Evolutionary conservation across 1,139 yeast species (phyloP), one percentile per base, ranked within the genome.

Genomic region (Candida tetrigidarum): DNA sequence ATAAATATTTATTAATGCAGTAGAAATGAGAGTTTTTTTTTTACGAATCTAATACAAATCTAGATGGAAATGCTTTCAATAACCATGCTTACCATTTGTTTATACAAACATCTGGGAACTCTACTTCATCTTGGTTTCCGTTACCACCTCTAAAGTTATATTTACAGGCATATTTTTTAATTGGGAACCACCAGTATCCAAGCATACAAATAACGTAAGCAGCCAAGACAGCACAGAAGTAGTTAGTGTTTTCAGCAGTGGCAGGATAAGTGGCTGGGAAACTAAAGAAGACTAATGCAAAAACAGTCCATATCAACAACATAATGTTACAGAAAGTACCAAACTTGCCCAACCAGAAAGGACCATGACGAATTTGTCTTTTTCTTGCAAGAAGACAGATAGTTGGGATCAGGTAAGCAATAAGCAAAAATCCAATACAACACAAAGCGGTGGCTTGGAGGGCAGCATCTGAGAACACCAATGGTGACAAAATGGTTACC

Each of bases 221-320:
- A 1, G 69, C 84, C 50, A 83, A 69, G 16, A 84, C 86, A 6
- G 76, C 89, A n/a, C 81, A 71, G 26, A 85, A 86, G 59, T 85
- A 86, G 66, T 86, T 86, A 87, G 86, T 84, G 54, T 76, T 74
- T 43, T 77, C 76, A 32, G 74, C 78, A 3, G 78, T 72, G 2
- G 78, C 90, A 1, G 92, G 92, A 75, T 81, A 75, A 40, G 67
- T 67, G 36, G 82, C 72, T 40, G 93, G 93, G 67, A 86, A 83
- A 28, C 86, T 79, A 65, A 81, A 83, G 62, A 85, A 78, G 5
- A 83, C 82, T 43, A 80, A 59, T 12, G 85, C 81, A 57, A 84
- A 84, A 9, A 67, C 41, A 12, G 85, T 76, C 90, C 89, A 84
- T 10, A 63, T 56, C 28, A 84, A 62, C 15, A 84, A 71, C 29